Conservation (phyloP, 129 eudicot genomes). For the Flaveria linearis region DNA sequence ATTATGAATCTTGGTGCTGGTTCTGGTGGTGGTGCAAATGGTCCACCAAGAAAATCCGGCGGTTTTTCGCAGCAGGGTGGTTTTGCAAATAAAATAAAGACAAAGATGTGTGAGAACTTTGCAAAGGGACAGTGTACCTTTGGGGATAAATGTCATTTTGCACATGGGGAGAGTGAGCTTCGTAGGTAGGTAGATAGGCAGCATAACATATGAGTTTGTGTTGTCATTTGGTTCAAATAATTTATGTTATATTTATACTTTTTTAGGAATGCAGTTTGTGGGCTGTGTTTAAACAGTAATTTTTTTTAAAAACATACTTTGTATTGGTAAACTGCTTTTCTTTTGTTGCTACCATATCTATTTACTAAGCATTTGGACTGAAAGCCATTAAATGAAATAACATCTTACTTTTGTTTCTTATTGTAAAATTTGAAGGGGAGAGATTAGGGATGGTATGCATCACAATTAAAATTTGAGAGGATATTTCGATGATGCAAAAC, state of each 20-base stretch:
- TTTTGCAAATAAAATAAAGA: slow-evolving; percentile 50
- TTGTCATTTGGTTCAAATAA: slow-evolving; percentile 24
- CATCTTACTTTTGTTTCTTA: too few species aligned
- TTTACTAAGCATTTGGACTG: too few species aligned
- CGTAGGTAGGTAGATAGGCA: slow-evolving; percentile 37
- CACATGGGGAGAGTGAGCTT: slow-evolving; percentile 63
- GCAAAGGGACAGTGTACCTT: slow-evolving; percentile 62
- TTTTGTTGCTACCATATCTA: background rate
- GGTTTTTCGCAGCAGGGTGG: slow-evolving; percentile 33
- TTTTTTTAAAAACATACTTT: background rate
- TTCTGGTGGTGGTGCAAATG: slow-evolving; percentile 24
- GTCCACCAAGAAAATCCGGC: slow-evolving; percentile 29
- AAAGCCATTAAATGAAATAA: too few species aligned
- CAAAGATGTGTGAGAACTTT: slow-evolving; percentile 66
- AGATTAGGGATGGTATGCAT: too few species aligned
- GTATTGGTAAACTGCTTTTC: slow-evolving; percentile 21
- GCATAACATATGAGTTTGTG: slow-evolving; percentile 11
- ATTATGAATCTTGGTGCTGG: slow-evolving; percentile 48
- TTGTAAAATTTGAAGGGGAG: too few species aligned
- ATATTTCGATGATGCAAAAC: too few species aligned
- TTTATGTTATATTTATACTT: slow-evolving; percentile 24
- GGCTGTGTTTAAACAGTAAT: slow-evolving; percentile 31
- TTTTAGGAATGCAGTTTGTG: slow-evolving; percentile 35
- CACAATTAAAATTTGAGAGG: too few species aligned
- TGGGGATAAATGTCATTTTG: slow-evolving; percentile 76